Base-by-base conservation (phyloP, 768 basidiomycete species). In the Sporobolomyces pararoseus region DNA sequence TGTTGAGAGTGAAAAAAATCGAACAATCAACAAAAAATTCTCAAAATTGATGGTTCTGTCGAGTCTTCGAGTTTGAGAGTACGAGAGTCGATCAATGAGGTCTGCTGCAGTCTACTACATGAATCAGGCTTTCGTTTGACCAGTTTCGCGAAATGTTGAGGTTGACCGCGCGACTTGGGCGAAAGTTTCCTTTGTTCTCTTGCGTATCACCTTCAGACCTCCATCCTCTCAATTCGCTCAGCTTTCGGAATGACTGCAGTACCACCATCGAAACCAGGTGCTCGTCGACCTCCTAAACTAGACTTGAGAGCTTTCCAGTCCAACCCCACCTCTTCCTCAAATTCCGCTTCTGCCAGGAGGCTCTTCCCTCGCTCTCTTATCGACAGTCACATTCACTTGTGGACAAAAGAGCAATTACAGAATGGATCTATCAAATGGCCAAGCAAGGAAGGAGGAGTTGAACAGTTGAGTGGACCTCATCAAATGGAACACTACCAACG, bases 321-420 rank as follows among this genome's bases (percentile, higher is more conserved):
- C 32, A 9, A 9, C 9, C 39, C 39, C 39, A 17, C n/a, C n/a
- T n/a, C n/a, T n/a, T n/a, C n/a, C n/a, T n/a, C n/a, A n/a, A n/a
- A n/a, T n/a, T n/a, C n/a, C n/a, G 35, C 63, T 21, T 10, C 63
- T 23, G 13, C 68, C 10, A 57, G 63, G 0, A 25, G 71, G 5
- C 21, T 31, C 10, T 21, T 29, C 59, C 71, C 63, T 3, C 5
- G 1, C n/a, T 7, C 35, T 4, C 0, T 68, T 51, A 5, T 66
- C 69, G 71, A 71, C 46, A 13, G 49, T 0, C 66, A 66, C 52
- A 35, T 68, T 7, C 69, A 68, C 57, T 51, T 71, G 9, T 68
- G 55, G 55, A 65, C 64, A 1, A 19, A 1, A 0, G 27, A 21
- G 0, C 71, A 70, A 42, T 60, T 66, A 12, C 60, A 60, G 1